Evolutionary conservation across 176 grass and related monocot genomes (phyloP), one percentile per base, ranked within the genome.

Genomic region (Rhynchospora tenuis): DNA sequence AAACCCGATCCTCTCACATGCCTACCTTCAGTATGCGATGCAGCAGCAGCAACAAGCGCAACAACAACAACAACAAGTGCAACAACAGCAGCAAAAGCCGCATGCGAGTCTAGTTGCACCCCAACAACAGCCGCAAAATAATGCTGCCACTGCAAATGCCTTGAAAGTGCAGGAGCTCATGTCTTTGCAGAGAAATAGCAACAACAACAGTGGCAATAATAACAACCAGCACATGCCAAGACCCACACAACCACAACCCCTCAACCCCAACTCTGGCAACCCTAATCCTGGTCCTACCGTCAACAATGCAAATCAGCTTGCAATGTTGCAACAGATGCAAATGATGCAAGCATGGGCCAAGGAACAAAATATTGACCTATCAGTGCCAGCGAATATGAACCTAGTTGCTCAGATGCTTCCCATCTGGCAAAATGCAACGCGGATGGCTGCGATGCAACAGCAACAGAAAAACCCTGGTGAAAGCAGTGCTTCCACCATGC

Each of bases 281-380:
- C 79, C 88, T 84, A 89, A 84, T 55, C 89, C 48, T 38, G 85
- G 46, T 33, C 80, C 72, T 44, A 51, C 80, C 73, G 90, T 11
- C 22, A 72, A 65, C 31, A 79, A 76, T 72, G 89, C 71, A 71
- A 87, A 78, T 59, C 89, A 92, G n/a, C 57, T 93, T 63, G 85
- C 86, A 26, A 83, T 91, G 55, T 19, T 80, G 27, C 55, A 64
- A n/a, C 94, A 97, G 75, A 79, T 93, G 62, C 96, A 95, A 92
- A 85, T 87, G 61, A 86, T 99, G 86, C 91, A 95, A 81, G 88
- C 88, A 58, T 99, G 93, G 93, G 97, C 91, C 58, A 99, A 96
- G 78, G 91, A 95, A 63, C 61, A 90, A 63, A 99, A 99, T 12
- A 26, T 99, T 0, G 97, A 99, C 61, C 86, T 99, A 46, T 93